These are phyloP conservation scores for Apiosordaria backusii DNA, from an alignment of 495 filamentous ascomycete genomes.

Conservation along the genomic window DNA sequence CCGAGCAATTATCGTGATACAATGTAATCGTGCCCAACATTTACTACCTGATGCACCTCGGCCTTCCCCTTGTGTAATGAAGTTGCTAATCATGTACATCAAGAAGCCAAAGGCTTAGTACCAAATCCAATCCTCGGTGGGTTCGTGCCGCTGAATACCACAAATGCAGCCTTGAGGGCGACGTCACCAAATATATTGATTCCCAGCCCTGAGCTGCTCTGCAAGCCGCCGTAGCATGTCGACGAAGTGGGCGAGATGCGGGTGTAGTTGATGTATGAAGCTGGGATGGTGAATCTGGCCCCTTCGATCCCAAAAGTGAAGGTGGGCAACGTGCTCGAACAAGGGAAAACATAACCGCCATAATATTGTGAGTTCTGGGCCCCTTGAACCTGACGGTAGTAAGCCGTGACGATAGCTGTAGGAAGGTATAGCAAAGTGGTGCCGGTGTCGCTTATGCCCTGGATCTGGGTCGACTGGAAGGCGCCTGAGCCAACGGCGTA, in stretches of 20 bases:
- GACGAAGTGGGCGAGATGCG: conserved; percentile 27
- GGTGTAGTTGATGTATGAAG: conserved; percentile 56
- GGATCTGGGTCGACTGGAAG: conserved; percentile 36
- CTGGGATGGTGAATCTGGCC: conserved; percentile 51
- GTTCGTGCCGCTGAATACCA: conserved; percentile 55
- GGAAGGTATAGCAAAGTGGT: conserved; percentile 69
- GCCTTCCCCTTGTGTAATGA: not conserved
- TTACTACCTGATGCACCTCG: not conserved
- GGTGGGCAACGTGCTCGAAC: conserved; percentile 57
- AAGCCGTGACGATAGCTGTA: conserved; percentile 53
- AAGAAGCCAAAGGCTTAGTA: conserved; percentile 29
- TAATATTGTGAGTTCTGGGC: conserved; percentile 45
- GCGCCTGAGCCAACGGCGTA: conserved; percentile 55
- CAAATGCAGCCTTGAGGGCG: conserved; percentile 77
- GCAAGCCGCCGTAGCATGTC: conserved; percentile 63
- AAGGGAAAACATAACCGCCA: conserved; percentile 71
- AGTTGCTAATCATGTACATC: too few relatives aligned
- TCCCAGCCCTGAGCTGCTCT: conserved; percentile 58
- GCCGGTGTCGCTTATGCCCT: conserved; percentile 66
- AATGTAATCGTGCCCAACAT: too few relatives aligned
- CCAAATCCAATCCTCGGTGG: conserved; percentile 61
- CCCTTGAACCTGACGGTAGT: conserved; percentile 60
- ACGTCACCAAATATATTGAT: conserved; percentile 77
- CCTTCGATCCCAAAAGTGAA: conserved; percentile 59
- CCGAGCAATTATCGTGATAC: too few relatives aligned